Evolutionary conservation across 78 protist species (phyloP).

Genomic region (Dictyostelium intermedium): DNA sequence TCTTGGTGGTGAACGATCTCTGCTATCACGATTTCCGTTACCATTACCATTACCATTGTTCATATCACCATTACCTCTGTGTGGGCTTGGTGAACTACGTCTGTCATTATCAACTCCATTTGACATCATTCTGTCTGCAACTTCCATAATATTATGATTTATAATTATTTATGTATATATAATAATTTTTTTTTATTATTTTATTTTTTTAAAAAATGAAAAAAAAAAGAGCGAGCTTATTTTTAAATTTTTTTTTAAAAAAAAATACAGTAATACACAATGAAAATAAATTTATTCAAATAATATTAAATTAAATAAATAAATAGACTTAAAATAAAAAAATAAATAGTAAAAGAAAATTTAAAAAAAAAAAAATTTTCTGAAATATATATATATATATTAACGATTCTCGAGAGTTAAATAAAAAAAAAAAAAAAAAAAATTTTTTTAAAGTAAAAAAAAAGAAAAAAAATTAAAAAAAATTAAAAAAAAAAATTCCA

Average conservation of each 20-base stretch:
- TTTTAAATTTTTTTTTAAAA: too few relatives aligned
- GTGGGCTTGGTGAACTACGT: conserved; percentile 26
- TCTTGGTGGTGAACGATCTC: conserved; percentile 27
- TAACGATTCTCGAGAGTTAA: neutral
- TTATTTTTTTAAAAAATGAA: neutral
- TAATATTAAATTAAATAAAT: too few relatives aligned
- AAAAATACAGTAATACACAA: neutral
- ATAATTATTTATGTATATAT: neutral
- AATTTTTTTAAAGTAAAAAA: neutral
- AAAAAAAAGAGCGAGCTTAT: neutral
- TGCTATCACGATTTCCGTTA: neutral
- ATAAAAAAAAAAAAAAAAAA: too few relatives aligned
- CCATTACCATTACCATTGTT: neutral
- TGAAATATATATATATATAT: too few relatives aligned
- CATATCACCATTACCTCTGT: conserved; percentile 9
- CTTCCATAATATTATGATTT: neutral
- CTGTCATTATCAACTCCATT: neutral
- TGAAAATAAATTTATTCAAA: too few relatives aligned
- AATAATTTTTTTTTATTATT: neutral
- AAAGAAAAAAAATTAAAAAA: neutral
- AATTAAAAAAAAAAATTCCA: too few relatives aligned
- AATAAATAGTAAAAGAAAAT: too few relatives aligned
- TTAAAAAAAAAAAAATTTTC: too few relatives aligned
- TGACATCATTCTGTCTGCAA: neutral
- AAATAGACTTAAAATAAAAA: too few relatives aligned